Evolutionary conservation across 2,329 filamentous ascomycete genomes (phyloP), one percentile per base, ranked within the genome.

Genomic region (Colletotrichum incanum): DNA sequence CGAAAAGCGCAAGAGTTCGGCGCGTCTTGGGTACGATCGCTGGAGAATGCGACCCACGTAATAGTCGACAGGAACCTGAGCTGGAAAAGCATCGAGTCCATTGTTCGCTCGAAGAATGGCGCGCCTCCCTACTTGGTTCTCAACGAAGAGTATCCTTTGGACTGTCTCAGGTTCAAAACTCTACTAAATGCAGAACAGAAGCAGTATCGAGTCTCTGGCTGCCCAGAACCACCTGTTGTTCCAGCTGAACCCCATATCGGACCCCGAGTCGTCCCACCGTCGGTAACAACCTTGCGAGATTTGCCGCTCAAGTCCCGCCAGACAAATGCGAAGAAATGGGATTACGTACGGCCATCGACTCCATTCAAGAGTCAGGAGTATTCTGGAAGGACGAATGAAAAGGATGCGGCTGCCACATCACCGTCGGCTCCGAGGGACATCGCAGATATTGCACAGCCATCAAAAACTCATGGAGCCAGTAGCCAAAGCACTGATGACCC

Each of bases 1-100:
- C 88, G 88, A 39, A 95, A 92, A 79, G 92, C 93, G 0, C 87
- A 90, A 63, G 91, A 94, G 76, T 91, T 91, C 79, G 96, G 96
- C 54, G 96, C 93, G 1, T 83, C 80, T 1, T 96, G 95, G 91
- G 88, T 90, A 37, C 87, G 86, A 62, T 82, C 86, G 0, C 89
- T 92, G 78, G 80, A 75, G 0, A 81, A 82, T 28, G 89, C 96
- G 20, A 97, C 93, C 0, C 94, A 98, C 82, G 84, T 97, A 60
- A 87, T 98, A 71, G 92, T 94, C 1, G 95, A 98, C 78, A 92
- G 90, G 74, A 82, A 82, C 1, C 82, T 96, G 61, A 84, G 83
- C 0, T 95, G 91, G 77, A 81, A 86, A 5, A 89, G 95, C 68
- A 84, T 97, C 8, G 79, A 91, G 66, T 84, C 82, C 14, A 86